A percentile compares a stretch with the other conserved stretches of the same genome.
Conservation (phyloP, 345 rosid species). For the Eucalyptus albens region DNA sequence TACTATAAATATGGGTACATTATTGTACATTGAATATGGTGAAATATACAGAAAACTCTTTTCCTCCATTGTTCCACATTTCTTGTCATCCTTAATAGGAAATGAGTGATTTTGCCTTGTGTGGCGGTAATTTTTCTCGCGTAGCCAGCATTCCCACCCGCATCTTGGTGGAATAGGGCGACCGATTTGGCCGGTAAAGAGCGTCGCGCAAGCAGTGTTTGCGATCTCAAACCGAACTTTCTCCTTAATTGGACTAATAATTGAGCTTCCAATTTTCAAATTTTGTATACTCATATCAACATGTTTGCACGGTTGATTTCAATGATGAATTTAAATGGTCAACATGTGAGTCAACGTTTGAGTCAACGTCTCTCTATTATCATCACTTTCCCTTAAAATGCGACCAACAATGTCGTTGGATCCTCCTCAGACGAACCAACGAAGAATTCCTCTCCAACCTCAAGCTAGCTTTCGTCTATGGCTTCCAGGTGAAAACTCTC, state of each 20-base stretch:
- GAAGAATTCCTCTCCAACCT: not conserved
- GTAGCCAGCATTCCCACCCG: not conserved
- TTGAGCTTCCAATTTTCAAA: not conserved
- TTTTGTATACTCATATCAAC: not conserved
- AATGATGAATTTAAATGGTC: not conserved
- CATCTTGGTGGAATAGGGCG: not conserved
- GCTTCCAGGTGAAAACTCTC: not conserved
- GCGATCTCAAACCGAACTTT: not conserved
- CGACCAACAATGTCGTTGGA: not conserved
- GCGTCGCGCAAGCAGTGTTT: not conserved
- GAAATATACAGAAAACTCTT: no score
- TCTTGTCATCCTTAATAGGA: not conserved
- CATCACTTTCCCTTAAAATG: not conserved
- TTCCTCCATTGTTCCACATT: no score
- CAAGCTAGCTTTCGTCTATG: not conserved
- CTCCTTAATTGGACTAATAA: not conserved
- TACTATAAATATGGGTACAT: no score
- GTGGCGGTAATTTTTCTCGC: not conserved
- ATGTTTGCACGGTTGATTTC: not conserved
- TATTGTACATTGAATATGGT: no score
- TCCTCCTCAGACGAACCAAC: not conserved
- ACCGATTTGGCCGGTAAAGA: not conserved
- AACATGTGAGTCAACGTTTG: not conserved
- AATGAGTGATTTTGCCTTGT: not conserved
- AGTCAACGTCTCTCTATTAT: not conserved